Conservation (phyloP, 306 rosid genomes). For the Aeschynomene evenia region DNA sequence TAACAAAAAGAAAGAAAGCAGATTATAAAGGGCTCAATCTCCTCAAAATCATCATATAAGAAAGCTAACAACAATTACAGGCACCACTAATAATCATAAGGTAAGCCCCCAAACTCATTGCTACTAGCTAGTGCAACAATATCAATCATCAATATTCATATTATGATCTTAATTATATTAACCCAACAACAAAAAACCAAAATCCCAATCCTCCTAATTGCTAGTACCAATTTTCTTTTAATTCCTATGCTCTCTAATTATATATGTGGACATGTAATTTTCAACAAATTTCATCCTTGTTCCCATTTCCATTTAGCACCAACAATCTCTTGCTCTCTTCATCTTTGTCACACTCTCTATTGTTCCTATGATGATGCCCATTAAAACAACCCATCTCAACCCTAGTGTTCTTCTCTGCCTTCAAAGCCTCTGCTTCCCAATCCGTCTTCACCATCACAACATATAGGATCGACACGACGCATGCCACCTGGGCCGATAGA, state of each 20-base stretch:
- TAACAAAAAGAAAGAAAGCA: not conserved
- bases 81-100: slow-evolving; percentile 4
- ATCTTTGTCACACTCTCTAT: slow-evolving; percentile 18
- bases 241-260: not conserved
- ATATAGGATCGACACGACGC: slow-evolving; percentile 70
- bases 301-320: slow-evolving; percentile 33
- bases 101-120: not conserved
- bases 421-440: slow-evolving; percentile 87
- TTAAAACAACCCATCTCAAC: slow-evolving; percentile 38
- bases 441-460: slow-evolving; percentile 61
- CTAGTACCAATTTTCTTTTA: too few species aligned
- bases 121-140: not conserved
- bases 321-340: slow-evolving; percentile 53
- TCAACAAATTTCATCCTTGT: slow-evolving; percentile 39
- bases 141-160: too few species aligned
- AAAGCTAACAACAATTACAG: not conserved
- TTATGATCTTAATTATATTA: not conserved
- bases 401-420: slow-evolving; percentile 51
- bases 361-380: slow-evolving; percentile 14
- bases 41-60: slow-evolving; percentile 5
- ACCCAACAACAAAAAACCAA: not conserved
- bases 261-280: not conserved
- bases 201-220: slow-evolving; percentile 25
- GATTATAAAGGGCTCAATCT: not conserved
- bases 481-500: slow-evolving; percentile 74